Evolutionary conservation across 306 rosid genomes (phyloP), one percentile per base, ranked within the genome.

Genomic region (Dicorynia guianensis): DNA sequence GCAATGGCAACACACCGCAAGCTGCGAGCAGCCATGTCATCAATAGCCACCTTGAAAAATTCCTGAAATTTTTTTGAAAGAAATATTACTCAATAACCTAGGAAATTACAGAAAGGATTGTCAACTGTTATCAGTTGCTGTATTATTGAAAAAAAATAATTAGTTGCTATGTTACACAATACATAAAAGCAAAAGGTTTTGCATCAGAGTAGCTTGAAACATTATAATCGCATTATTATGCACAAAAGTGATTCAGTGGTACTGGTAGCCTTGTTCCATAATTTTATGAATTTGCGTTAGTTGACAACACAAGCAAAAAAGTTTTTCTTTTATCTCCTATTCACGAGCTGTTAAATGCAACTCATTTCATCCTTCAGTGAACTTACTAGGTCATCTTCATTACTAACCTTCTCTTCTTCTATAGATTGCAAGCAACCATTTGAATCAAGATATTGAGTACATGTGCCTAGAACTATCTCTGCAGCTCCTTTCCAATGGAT

Each of bases 401-500:
- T 25, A 19, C 93, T 66, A 67, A 95, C 98, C 98, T 86, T 84
- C 46, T 88, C 87, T 72, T 78, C 79, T 55, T 80, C 86, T 44
- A 92, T 83, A 65, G 90, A 79, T 56, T 85, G 85, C 71, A 75
- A 54, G 47, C 83, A 83, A 80, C 92, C 92, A 80, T 86, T 76
- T 85, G 91, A 87, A 63, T 90, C 96, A 72, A 92, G 80, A 86
- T 88, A 95, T 57, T 73, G 84, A 5, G 86, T 81, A 67, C 99
- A 95, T 8, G 97, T 60, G 66, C 86, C 83, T 53, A 95, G 69
- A 61, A 95, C 89, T 58, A 95, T 89, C 86, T 95, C 99, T 12
- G 98, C 99, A 44, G 99, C 99, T 74, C 99, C 99, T 80, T 95
- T 95, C 99, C 99, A 95, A 67, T 95, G 97, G 75, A 95, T 84